phyloP scores from a whole-genome alignment of 768 basidiomycete species.

The Galerina marginata region DNA sequence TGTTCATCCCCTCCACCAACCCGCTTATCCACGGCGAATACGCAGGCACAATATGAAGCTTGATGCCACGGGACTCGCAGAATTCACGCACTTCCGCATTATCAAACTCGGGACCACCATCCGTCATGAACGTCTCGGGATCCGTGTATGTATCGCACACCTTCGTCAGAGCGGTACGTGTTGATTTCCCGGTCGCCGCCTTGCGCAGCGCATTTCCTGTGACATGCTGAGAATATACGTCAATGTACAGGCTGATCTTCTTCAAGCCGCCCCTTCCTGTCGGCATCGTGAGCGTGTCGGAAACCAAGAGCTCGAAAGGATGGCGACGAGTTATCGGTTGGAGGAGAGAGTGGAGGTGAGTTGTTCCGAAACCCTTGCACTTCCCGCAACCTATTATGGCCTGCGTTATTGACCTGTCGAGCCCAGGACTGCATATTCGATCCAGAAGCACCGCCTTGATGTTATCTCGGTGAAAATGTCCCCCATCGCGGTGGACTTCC shows the following conservation, averaged over 20 bases:
- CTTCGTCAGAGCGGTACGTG: slow-evolving; percentile 18
- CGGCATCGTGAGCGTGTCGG: slow-evolving; percentile 40
- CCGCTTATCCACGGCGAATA: slow-evolving; percentile 51
- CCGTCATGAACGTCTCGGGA: slow-evolving; percentile 41
- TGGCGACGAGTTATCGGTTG: slow-evolving; percentile 39
- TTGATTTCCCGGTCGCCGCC: slow-evolving; percentile 33
- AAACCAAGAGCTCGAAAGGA: slow-evolving; percentile 33
- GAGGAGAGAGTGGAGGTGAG: slow-evolving; percentile 38
- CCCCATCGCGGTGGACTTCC: slow-evolving; percentile 26
- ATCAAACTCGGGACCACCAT: slow-evolving; percentile 43
- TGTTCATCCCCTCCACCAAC: slow-evolving; percentile 31
- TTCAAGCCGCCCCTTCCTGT: slow-evolving; percentile 36
- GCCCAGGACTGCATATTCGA: slow-evolving; percentile 28
- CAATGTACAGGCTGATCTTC: slow-evolving; percentile 34
- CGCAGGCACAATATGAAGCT: slow-evolving; percentile 27
- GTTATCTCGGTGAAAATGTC: slow-evolving; percentile 40
- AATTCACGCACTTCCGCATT: slow-evolving; percentile 32
- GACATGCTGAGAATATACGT: slow-evolving; percentile 34
- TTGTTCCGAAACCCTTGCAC: slow-evolving; percentile 37
- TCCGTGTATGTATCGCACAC: slow-evolving; percentile 28
- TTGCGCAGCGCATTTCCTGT: slow-evolving; percentile 36
- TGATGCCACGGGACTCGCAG: slow-evolving; percentile 28
- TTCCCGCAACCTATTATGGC: slow-evolving; percentile 29
- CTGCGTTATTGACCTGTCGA: slow-evolving; percentile 30
- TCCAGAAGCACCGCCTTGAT: slow-evolving; percentile 38